Base-by-base conservation (phyloP, 192 early-diverging fungal species). In the Mortierella alpina region DNA sequence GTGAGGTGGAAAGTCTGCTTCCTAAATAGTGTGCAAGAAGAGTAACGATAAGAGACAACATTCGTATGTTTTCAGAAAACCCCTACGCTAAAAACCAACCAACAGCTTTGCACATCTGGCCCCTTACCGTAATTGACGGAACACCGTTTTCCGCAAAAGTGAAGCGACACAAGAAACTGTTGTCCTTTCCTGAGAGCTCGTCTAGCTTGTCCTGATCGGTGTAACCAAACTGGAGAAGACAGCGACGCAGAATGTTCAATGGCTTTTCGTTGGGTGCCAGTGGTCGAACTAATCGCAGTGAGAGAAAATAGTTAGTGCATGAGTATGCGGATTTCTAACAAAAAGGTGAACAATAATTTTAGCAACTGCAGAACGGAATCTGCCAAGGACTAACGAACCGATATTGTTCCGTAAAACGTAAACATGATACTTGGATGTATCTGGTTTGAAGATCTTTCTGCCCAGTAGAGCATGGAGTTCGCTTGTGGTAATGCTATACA, bases 101-200 rank as follows among this genome's bases (percentile, higher is more conserved):
- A 55, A 18, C 12, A 1, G n/a, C 22, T 55, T 13, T 8, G 15
- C 53, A 15, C 7, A 55, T 18, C 54, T 55, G 18, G 84, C 48
- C 84, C 80, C 61, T 83, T 72, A 80, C 77, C 41, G 64, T 80
- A 10, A 66, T 68, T 63, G 80, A 85, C 4, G 73, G 75, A 3
- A 75, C 62, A 12, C 77, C 72, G 45, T 77, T 84, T 15, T 85
- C 77, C 12, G 82, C 84, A 72, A 96, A 90, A n/a, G 91, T 90
- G 72, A 96, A 96, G 18, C 93, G 90, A 82, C 90, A 91, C n/a
- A 95, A 66, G 44, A 95, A 95, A 41, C 92, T 94, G 82, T 94
- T 95, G 77, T 96, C 94, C 68, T 95, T 95, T 61, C 95, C 84
- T 5, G 92, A 93, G 39, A 95, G 85, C 49, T 92, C 86, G 55